These are phyloP conservation scores for Penicillium glabrum DNA, from an alignment of 2,329 filamentous ascomycete species.

Conservation along the genomic window DNA sequence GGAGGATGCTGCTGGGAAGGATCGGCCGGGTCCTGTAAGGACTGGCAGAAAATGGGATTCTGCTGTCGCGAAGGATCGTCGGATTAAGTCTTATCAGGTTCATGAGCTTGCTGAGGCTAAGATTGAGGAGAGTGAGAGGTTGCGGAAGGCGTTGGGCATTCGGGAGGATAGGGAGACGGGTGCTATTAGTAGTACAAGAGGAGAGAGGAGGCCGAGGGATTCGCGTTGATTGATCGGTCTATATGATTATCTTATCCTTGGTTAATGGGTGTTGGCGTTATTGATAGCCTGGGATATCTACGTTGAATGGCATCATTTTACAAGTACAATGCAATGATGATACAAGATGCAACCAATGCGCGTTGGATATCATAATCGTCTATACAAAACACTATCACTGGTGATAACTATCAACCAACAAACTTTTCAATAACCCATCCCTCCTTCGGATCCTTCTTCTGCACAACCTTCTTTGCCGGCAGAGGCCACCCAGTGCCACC, in stretches of 20 bases:
- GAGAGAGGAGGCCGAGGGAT: conserved; percentile 18
- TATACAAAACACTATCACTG: conserved; percentile 10
- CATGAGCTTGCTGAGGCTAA: conserved; percentile 96
- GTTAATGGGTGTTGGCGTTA: background rate
- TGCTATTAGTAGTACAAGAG: conserved; percentile 48
- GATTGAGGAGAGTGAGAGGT: conserved; percentile 87
- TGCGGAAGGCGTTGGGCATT: conserved; percentile 84
- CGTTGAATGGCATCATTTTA: background rate
- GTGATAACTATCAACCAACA: conserved; percentile 20
- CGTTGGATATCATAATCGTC: conserved; percentile 25
- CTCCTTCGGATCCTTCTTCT: conserved; percentile 69
- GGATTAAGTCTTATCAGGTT: conserved; percentile 86
- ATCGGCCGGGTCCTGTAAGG: background rate
- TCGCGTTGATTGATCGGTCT: background rate
- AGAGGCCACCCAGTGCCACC: conserved; percentile 78
- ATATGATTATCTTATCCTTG: background rate
- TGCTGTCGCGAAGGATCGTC: conserved; percentile 29
- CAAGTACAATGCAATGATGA: background rate
- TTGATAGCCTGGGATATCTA: background rate
- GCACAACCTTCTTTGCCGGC: conserved; percentile 78
- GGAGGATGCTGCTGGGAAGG: conserved; percentile 40
- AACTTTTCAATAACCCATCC: conserved; percentile 72
- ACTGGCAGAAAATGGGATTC: background rate
- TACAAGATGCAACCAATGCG: background rate
- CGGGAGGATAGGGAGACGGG: conserved; percentile 82